These are phyloP conservation scores for Mollisiaceae sp. DNA, from an alignment of 2,329 filamentous ascomycete species.

Conservation along the genomic window DNA sequence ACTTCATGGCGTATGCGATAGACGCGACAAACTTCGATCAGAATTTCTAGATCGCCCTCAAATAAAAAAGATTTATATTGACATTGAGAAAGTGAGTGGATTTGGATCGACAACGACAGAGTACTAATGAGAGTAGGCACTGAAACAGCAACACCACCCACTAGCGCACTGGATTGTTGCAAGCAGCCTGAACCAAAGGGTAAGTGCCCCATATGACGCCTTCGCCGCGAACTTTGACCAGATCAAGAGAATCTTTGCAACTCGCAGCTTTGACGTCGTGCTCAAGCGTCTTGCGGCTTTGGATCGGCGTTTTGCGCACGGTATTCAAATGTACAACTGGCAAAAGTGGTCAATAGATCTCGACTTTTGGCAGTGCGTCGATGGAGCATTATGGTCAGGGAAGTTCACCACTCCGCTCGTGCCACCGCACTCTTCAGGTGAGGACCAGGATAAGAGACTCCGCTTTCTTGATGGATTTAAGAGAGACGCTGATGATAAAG, in stretches of 20 bases:
- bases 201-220: slow-evolving; percentile 14
- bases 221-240: no score
- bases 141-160: slow-evolving; percentile 21
- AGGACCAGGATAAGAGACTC: no score
- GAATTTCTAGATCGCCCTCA: slow-evolving; percentile 20
- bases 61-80: slow-evolving; percentile 23
- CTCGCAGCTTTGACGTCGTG: slow-evolving; percentile 45
- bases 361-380: no score
- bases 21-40: slow-evolving; percentile 22
- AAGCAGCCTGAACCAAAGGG: slow-evolving; percentile 24
- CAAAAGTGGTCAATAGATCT: no score
- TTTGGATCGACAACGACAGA: slow-evolving; percentile 6
- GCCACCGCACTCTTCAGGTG: no score
- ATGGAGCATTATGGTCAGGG: no score
- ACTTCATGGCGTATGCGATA: slow-evolving; percentile 25
- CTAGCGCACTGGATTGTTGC: slow-evolving; percentile 30
- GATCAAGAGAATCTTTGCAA: slow-evolving; percentile 21
- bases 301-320: no score
- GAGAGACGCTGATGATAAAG: no score
- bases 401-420: no score
- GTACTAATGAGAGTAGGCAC: slow-evolving; percentile 24
- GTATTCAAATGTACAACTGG: no score
- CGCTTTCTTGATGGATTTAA: no score
- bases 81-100: slow-evolving; percentile 28
- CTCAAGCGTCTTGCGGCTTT: no score